Evolutionary conservation across 106 monocot genomes (phyloP).

Genomic region (Dendrobium chrysotoxum): DNA sequence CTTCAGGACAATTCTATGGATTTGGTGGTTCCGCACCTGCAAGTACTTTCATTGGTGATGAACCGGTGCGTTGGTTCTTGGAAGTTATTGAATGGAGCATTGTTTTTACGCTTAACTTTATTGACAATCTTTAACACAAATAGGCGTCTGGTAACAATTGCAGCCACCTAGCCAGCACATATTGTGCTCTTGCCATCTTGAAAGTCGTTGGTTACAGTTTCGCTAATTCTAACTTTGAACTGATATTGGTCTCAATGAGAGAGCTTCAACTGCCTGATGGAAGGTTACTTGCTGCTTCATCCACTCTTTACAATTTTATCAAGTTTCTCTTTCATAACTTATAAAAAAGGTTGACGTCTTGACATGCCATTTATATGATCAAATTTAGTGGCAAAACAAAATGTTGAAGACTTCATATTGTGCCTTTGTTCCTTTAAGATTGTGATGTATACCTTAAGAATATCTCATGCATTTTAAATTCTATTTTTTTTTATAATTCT

Average conservation of each 20-base stretch:
- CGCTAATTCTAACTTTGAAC: slow-evolving; percentile 33
- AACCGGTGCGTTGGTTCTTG: slow-evolving; percentile 23
- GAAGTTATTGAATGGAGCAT: neutral
- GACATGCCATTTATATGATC: neutral
- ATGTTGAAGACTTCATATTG: neutral
- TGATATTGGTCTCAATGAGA: slow-evolving; percentile 65
- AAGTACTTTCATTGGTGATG: slow-evolving; percentile 24
- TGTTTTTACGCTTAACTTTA: neutral
- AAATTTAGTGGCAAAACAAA: neutral
- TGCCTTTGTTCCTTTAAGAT: neutral
- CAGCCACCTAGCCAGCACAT: slow-evolving; percentile 90
- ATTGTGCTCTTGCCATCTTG: slow-evolving; percentile 76
- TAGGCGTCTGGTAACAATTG: slow-evolving; percentile 42
- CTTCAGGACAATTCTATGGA: slow-evolving; percentile 79
- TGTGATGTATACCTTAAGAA: neutral
- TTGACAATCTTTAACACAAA: slow-evolving; percentile 1
- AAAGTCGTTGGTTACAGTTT: slow-evolving; percentile 69
- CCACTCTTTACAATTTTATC: neutral
- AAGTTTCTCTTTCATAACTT: neutral
- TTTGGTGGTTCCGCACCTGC: slow-evolving; percentile 77
- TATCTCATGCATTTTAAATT: neutral
- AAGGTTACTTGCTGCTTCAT: slow-evolving; percentile 40
- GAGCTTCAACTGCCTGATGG: slow-evolving; percentile 86
- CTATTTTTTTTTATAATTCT: neutral
- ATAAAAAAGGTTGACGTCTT: neutral